These are phyloP conservation scores for Psophocarpus tetragonolobus DNA, from an alignment of 306 rosid genomes.

Conservation along the genomic window DNA sequence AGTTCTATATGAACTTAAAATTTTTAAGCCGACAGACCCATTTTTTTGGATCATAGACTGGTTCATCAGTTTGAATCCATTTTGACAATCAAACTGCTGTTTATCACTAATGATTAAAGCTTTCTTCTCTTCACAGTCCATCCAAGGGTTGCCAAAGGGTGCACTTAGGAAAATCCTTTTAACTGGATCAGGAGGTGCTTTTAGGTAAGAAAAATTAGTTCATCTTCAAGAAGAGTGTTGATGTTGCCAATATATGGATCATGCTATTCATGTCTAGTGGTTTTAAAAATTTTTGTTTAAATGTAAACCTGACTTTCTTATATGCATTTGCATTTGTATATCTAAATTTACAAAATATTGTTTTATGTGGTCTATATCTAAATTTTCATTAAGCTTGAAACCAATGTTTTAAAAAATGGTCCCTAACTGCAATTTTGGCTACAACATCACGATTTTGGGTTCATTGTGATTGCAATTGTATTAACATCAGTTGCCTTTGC, in stretches of 20 bases:
- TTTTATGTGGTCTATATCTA: neutral
- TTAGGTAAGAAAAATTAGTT: constrained; percentile 55
- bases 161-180: constrained; percentile 79
- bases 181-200: constrained; percentile 94
- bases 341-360: neutral
- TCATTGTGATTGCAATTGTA: neutral
- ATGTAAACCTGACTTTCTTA: neutral
- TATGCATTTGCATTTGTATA: neutral
- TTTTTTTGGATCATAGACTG: too few species aligned
- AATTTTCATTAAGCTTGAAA: neutral
- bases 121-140: constrained; percentile 57
- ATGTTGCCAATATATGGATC: neutral
- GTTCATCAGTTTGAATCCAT: too few species aligned
- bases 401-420: neutral
- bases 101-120: constrained; percentile 21
- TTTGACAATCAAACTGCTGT: too few species aligned
- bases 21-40: too few species aligned
- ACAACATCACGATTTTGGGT: neutral
- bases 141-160: constrained; percentile 82
- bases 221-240: neutral
- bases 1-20: too few species aligned
- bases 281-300: neutral
- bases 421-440: neutral
- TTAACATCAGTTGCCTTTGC: neutral
- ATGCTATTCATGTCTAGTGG: neutral